These are phyloP conservation scores for Chlamydomonas incerta DNA, from an alignment of 139 green algal genomes.

Conservation along the genomic window DNA sequence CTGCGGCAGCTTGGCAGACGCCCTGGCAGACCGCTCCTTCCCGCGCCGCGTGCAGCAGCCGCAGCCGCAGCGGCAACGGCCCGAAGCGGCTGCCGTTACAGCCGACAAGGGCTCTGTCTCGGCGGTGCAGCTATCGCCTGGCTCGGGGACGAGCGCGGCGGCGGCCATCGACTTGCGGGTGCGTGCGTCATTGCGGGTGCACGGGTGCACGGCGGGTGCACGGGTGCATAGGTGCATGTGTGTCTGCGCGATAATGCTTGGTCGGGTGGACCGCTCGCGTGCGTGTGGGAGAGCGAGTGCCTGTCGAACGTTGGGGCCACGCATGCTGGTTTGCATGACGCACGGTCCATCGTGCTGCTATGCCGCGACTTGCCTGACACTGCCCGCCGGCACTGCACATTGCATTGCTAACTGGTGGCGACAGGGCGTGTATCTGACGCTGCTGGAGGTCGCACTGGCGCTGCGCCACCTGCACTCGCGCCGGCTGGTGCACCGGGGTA, in stretches of 20 bases:
- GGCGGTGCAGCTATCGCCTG: no score
- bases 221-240: no score
- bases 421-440: conserved; percentile 17
- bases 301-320: no score
- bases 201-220: no score
- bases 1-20: conserved; percentile 8
- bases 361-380: not conserved
- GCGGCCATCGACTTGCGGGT: conserved; percentile 9
- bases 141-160: not conserved
- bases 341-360: not conserved
- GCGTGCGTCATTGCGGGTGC: no score
- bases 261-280: no score
- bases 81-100: no score
- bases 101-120: no score
- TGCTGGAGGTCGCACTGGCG: conserved; percentile 16
- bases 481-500: conserved; percentile 22
- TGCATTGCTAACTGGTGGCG: not conserved
- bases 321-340: no score
- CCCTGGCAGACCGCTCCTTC: conserved; percentile 8
- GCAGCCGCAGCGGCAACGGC: not conserved
- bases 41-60: not conserved
- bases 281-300: no score
- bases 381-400: not conserved
- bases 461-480: conserved; percentile 18
- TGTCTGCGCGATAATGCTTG: no score